Conservation (phyloP, 2,329 filamentous ascomycete species). For the Nemania sp. region DNA sequence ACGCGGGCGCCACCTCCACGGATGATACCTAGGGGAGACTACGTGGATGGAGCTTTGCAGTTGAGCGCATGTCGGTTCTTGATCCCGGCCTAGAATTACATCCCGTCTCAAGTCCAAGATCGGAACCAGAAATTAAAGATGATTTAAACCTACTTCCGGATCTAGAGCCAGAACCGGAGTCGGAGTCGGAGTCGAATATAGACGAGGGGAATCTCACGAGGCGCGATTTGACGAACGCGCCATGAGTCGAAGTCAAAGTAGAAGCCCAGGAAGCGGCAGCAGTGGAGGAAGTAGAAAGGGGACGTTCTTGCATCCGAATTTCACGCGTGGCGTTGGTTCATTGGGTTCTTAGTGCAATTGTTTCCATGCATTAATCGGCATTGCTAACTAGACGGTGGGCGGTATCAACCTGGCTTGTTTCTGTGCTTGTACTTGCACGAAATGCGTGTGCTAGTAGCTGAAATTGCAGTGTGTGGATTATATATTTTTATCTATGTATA, state of each 20-base stretch:
- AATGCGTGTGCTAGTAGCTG: background rate
- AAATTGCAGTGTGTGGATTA: background rate
- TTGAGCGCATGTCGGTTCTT: background rate
- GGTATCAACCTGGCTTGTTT: background rate
- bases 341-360: constrained; percentile 3
- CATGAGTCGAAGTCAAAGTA: background rate
- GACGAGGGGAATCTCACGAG: background rate
- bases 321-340: constrained; percentile 16
- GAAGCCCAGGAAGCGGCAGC: background rate
- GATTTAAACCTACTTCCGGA: background rate
- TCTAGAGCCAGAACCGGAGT: background rate
- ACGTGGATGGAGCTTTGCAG: constrained; percentile 32
- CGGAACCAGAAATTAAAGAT: background rate
- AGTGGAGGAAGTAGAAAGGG: background rate
- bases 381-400: background rate
- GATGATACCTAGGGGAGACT: constrained; percentile 32
- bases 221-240: background rate
- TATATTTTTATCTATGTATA: background rate
- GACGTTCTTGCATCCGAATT: constrained; percentile 7
- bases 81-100: background rate
- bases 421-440: background rate
- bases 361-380: background rate
- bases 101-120: too few species aligned
- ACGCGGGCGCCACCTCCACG: background rate
- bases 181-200: background rate